Percentiles rank a stretch among this genome's conserved stretches.
Conservation (phyloP, 805 yeast species). For the Teunomyces funiuensis region DNA sequence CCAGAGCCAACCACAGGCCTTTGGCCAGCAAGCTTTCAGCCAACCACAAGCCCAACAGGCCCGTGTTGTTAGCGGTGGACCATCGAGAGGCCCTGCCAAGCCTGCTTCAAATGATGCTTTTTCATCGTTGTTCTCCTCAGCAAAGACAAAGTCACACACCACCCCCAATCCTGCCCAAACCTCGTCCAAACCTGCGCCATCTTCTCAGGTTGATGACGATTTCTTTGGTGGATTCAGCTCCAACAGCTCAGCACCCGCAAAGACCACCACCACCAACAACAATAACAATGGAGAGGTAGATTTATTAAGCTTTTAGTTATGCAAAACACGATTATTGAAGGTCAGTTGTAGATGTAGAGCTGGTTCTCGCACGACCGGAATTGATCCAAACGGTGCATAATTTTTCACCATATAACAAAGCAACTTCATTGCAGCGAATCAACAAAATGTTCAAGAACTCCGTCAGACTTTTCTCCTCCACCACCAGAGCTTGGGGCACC, state of each 20-base stretch:
- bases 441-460: constrained; percentile 18
- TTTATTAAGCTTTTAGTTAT: constrained; percentile 44
- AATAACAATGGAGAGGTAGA: constrained; percentile 42
- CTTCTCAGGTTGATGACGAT: constrained; percentile 23
- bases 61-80: constrained; percentile 14
- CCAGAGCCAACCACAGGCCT: constrained; percentile 22
- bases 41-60: constrained; percentile 5
- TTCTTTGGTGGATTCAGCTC: constrained; percentile 34
- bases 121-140: constrained; percentile 65
- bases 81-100: constrained; percentile 42
- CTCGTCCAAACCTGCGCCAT: constrained; percentile 13
- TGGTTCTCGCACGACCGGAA: background rate
- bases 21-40: background rate
- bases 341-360: background rate
- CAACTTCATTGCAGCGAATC: background rate
- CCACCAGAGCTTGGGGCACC: constrained; percentile 46
- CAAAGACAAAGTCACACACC: constrained; percentile 47
- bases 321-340: background rate
- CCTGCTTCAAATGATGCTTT: constrained; percentile 57
- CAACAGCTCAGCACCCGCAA: constrained; percentile 13
- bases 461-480: constrained; percentile 51
- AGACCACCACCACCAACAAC: constrained; percentile 13
- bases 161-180: constrained; percentile 6
- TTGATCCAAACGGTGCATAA: background rate
- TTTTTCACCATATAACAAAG: background rate